phyloP scores from a whole-genome alignment of 352 stramenopile species.

The Pythium brachiatum region DNA sequence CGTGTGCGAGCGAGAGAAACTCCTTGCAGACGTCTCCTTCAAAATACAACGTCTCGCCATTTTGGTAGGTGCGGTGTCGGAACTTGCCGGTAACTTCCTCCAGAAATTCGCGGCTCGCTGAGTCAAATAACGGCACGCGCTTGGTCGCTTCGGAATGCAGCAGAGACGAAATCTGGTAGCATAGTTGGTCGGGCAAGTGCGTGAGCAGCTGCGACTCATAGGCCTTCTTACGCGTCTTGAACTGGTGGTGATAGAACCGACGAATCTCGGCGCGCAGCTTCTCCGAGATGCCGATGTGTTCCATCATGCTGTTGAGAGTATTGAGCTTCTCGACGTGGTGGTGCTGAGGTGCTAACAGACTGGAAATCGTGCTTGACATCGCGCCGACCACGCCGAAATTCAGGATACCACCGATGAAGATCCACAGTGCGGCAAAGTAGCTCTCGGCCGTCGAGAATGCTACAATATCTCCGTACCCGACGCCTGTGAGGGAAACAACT shows the following conservation, averaged over 20 bases:
- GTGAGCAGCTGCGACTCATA: constrained; percentile 72
- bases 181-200: constrained; percentile 69
- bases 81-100: constrained; percentile 84
- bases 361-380: constrained; percentile 79
- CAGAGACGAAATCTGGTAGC: constrained; percentile 70
- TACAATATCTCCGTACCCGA: constrained; percentile 76
- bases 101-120: constrained; percentile 58
- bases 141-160: constrained; percentile 61
- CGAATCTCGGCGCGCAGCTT: constrained; percentile 58
- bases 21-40: constrained; percentile 70
- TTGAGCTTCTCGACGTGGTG: constrained; percentile 74
- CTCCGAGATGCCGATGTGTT: constrained; percentile 52
- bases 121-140: constrained; percentile 58
- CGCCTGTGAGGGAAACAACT: constrained; percentile 61
- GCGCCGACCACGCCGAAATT: constrained; percentile 79
- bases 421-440: constrained; percentile 71
- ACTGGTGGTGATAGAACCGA: constrained; percentile 73
- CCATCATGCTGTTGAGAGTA: constrained; percentile 58
- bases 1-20: constrained; percentile 61
- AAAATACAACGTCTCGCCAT: constrained; percentile 63
- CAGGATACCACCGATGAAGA: constrained; percentile 69
- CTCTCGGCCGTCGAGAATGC: constrained; percentile 72
- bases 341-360: constrained; percentile 56
- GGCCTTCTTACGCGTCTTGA: constrained; percentile 47
- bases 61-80: constrained; percentile 64